phyloP scores from a whole-genome alignment of 345 rosid species.

The Populus nigra region DNA sequence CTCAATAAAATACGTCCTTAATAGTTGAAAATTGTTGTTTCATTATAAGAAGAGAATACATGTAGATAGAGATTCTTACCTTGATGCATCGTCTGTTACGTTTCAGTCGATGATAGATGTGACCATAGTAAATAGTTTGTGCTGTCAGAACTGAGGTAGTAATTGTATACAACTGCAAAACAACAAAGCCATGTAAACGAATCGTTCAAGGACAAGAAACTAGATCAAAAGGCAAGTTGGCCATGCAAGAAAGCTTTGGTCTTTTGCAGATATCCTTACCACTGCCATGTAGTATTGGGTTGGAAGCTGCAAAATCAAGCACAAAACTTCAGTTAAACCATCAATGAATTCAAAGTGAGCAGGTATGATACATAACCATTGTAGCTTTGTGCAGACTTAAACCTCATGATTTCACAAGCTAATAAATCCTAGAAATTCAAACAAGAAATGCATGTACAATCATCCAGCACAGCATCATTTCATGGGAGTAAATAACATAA shows the following conservation, averaged over 20 bases:
- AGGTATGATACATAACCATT: not conserved
- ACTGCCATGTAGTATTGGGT: conserved; percentile 79
- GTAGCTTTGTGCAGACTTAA: not conserved
- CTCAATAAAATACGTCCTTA: not conserved
- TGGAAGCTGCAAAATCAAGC: conserved; percentile 69
- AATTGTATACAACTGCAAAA: conserved; percentile 59
- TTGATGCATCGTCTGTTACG: conserved; percentile 26
- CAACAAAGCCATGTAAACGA: not conserved
- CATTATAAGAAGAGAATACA: not conserved
- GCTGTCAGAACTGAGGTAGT: conserved; percentile 49
- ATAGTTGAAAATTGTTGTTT: not conserved
- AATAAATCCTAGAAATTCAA: not conserved
- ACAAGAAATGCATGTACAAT: not conserved
- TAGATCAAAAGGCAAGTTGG: not conserved
- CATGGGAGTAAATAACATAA: not conserved
- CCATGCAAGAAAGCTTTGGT: not conserved
- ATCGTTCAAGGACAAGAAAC: not conserved
- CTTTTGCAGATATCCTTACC: conserved; percentile 35
- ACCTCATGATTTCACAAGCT: not conserved
- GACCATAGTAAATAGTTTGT: conserved; percentile 67
- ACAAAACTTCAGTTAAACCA: conserved; percentile 16
- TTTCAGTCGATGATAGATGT: conserved; percentile 52
- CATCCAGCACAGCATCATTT: not conserved
- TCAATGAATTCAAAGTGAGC: not conserved
- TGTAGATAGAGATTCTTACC: conserved; percentile 27